phyloP scores from a whole-genome alignment of 208 protist genomes.

The Kentomonas sorsogonicus region DNA sequence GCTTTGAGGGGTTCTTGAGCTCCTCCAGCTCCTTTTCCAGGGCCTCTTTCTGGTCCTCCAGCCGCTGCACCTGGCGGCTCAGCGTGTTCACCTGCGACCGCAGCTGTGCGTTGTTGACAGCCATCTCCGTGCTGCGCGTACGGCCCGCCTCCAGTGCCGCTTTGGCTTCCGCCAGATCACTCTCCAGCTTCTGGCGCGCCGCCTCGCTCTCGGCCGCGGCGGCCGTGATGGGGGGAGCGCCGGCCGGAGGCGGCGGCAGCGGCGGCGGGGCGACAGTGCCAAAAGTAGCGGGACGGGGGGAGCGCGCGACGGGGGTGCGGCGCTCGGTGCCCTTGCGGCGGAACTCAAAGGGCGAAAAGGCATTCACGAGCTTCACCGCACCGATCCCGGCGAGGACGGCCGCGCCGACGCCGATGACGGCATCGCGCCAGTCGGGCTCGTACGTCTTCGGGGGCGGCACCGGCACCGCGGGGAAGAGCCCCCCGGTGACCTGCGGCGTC shows the following conservation, averaged over 20 bases:
- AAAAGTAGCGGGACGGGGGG: neutral
- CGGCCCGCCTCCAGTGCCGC: conserved; percentile 62
- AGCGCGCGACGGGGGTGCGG: neutral
- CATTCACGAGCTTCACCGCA: conserved; percentile 58
- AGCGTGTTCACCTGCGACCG: conserved; percentile 52
- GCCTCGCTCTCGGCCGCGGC: conserved; percentile 21
- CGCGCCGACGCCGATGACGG: conserved; percentile 67
- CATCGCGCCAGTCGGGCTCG: conserved; percentile 65
- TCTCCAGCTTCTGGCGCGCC: conserved; percentile 37
- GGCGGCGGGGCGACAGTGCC: conserved; percentile 5
- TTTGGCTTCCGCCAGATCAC: conserved; percentile 57
- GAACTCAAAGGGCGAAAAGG: conserved; percentile 79
- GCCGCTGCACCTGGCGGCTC: conserved; percentile 34
- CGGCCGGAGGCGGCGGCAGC: conserved; percentile 18
- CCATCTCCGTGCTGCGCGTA: conserved; percentile 54
- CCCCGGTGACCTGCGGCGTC: conserved; percentile 21
- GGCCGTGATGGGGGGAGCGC: conserved; percentile 8
- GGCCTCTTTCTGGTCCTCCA: conserved; percentile 27
- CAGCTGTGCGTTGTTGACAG: conserved; percentile 50
- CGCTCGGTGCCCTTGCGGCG: conserved; percentile 50
- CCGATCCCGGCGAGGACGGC: conserved; percentile 39
- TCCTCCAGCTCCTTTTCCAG: conserved; percentile 31
- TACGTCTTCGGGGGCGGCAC: conserved; percentile 19
- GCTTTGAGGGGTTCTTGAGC: no score
- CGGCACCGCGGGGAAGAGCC: conserved; percentile 38